Evolutionary conservation across 257 asterid species (phyloP), one percentile per base, ranked within the genome.

Genomic region (Leptodermis oblonga): DNA sequence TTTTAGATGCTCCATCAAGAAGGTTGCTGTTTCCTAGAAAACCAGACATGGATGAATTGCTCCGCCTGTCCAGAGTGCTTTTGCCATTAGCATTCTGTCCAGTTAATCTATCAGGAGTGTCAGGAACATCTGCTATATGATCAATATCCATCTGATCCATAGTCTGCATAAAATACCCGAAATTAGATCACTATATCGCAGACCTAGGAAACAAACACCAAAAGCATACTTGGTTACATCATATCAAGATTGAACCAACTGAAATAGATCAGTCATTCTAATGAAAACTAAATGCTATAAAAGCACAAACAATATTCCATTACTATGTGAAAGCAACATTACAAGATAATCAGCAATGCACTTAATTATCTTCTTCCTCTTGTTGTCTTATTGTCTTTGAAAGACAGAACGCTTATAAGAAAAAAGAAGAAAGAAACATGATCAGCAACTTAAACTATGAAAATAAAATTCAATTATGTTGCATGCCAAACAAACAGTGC

Each of bases 101-200:
- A 48, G 78, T 69, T 54, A 82, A 77, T 77, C 90, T 81, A 69
- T 85, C 90, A 1, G 97, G 97, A 77, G 96, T 89, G 72, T 87
- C 98, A 3, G 96, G 96, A 76, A 89, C 83, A 72, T 83, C 95
- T 55, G 75, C 36, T 14, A 72, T 34, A 51, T 70, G 69, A 79
- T 85, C 98, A 43, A 78, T 59, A 70, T 84, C 90, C 88, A 89
- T 77, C 17, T 60, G 77, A 79, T 92, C 94, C 92, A 87, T 86
- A 65, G 31, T 75, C 94, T 92, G 87, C 61, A 81, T 23, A 31
- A 69, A 72, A 74, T 31, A 26, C 45, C 63, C 15, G 23, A 67
- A 72, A 14, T 9, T 3, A 68, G 23, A 33, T 28, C n/a, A n/a
- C 17, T 1, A 25, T 65, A 20, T 9, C 28, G 28, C 49, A 36